Evolutionary conservation across 2,329 filamentous ascomycete genomes (phyloP), one percentile per base, ranked within the genome.

Genomic region (Beauveria australis): DNA sequence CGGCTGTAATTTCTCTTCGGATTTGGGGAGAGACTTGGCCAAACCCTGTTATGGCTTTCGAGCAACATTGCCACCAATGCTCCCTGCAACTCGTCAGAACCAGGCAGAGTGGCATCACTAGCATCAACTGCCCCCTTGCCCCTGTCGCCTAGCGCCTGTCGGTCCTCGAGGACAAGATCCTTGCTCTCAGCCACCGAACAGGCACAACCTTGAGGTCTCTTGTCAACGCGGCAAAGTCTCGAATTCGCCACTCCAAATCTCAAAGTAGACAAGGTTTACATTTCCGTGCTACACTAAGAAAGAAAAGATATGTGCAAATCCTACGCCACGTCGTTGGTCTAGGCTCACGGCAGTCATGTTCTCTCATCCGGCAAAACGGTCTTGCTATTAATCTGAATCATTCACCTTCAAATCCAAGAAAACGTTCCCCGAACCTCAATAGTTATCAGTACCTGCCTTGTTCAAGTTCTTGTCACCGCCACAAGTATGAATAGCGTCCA

Each of bases 191-290:
- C 54, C 54, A 58, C 30, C 26, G 19, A 41, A 40, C 41, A 24
- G 43, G 28, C 37, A 52, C 55, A 8, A 37, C 47, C 28, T 28
- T 19, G 26, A 37, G 19, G 47, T 43, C 46, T 52, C 37, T 48
- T 41, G 37, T 43, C 47, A 52, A 47, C 46, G 46, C 46, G 46
- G 44, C 46, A 58, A 49, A 49, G 56, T 33, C 47, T 49, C 26
- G 56, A 43, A 51, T 52, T 59, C 44, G 56, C 56, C 56, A 59
- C 47, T 24, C 7, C 14, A 44, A 43, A 59, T 59, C 47, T 59
- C 47, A 43, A 41, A 59, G 43, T 12, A 59, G 22, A 52, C 37
- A 59, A 30, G 47, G 43, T 52, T 28, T 41, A 16, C 56, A 30
- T 28, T 18, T 33, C 22, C 47, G 24, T 37, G 44, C 30, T 28